These are phyloP conservation scores for Fusarium palustre DNA, from an alignment of 2,329 filamentous ascomycete genomes.

Conservation along the genomic window DNA sequence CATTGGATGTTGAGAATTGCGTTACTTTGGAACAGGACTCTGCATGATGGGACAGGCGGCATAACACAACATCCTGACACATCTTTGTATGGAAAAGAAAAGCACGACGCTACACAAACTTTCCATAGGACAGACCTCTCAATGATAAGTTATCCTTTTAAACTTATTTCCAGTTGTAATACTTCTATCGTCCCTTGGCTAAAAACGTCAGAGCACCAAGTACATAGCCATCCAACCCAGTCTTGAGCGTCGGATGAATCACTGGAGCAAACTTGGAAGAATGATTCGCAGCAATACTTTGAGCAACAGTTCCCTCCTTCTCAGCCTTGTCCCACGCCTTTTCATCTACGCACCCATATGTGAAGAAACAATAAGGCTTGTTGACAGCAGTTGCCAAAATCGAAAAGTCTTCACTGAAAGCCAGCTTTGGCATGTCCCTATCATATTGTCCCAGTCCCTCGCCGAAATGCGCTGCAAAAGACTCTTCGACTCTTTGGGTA, in stretches of 20 bases:
- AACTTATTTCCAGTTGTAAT: background rate
- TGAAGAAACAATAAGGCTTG: constrained; percentile 41
- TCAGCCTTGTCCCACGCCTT: constrained; percentile 34
- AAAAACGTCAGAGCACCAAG: constrained; percentile 15
- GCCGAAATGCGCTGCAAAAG: constrained; percentile 61
- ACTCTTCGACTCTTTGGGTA: constrained; percentile 55
- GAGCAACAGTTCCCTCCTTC: constrained; percentile 23
- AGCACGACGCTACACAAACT: fast-evolving
- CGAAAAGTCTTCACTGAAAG: constrained; percentile 68
- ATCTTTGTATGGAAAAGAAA: no score
- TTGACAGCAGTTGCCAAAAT: constrained; percentile 39
- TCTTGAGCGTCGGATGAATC: constrained; percentile 41
- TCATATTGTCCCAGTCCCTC: constrained; percentile 43
- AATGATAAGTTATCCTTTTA: no score
- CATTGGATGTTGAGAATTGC: fast-evolving
- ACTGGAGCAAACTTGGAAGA: constrained; percentile 43
- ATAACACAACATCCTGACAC: background rate
- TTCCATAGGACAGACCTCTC: no score
- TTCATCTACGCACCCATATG: constrained; percentile 30
- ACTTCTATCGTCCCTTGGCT: background rate
- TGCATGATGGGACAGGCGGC: background rate
- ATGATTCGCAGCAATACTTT: constrained; percentile 44
- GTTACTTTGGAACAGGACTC: fast-evolving
- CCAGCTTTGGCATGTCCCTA: constrained; percentile 54
- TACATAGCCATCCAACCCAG: constrained; percentile 25